Evolutionary conservation across 2,329 filamentous ascomycete genomes (phyloP), one percentile per base, ranked within the genome.

Genomic region (Claviceps capensis): DNA sequence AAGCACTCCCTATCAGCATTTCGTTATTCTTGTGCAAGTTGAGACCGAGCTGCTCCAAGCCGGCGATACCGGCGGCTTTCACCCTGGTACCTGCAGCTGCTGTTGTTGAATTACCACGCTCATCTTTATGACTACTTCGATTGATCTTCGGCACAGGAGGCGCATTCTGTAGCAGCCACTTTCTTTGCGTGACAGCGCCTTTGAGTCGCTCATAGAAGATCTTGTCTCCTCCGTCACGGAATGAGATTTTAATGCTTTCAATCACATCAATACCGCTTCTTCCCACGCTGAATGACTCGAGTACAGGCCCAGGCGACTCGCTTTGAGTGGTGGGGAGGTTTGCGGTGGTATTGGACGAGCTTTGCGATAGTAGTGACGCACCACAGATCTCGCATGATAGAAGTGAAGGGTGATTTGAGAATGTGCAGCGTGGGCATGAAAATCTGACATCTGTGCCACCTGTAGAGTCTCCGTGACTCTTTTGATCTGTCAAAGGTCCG

Each of bases 11-110:
- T 57, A 98, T 95, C 48, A 96, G 83, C 9, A 88, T 70, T 66
- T 96, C 89, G 60, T 96, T 97, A 66, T 95, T 95, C 69, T 88
- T 91, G 53, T 88, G 85, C 62, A 89, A 80, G 59, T 90, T 87
- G 5, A 91, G 69, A 0, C 88, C 87, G 55, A 89, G 81, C 61
- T 88, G 84, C 65, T 98, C 93, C 2, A 98, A 76, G 0, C 90
- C 91, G 9, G 91, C 91, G 60, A 98, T 96, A 2, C 93, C 93
- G 4, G 88, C 87, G 0, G 84, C 81, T 57, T 85, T 86, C 46
- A 71, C 52, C 66, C 64, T 54, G 62, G 63, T 44, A 7, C 60
- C 61, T 1, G 57, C 61, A 41, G 59, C 54, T 48, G 61, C 66
- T 55, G 60, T 46, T 4, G 56, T 34, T 1, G 58, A 52, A 11